phyloP scores from a whole-genome alignment of 805 yeast genomes.

The Metschnikowia aberdeeniae region DNA sequence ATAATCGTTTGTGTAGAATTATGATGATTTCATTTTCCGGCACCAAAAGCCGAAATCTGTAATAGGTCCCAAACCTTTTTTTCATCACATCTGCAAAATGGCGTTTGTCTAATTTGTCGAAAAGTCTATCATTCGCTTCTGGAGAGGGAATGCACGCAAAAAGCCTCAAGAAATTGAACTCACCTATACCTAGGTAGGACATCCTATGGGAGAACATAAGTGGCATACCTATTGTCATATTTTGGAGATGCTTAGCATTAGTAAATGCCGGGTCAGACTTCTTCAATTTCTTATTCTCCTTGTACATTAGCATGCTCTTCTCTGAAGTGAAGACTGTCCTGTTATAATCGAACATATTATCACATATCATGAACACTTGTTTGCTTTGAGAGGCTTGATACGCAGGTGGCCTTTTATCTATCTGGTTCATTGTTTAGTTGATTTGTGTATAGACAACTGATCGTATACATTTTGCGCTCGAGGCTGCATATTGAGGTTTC shows the following conservation, averaged over 20 bases:
- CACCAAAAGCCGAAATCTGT: slow-evolving; percentile 11
- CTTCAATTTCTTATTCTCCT: slow-evolving; percentile 5
- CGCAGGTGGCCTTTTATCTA: neutral
- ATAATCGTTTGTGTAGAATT: slow-evolving; percentile 10
- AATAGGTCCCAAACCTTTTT: slow-evolving; percentile 8
- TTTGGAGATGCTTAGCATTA: slow-evolving; percentile 11
- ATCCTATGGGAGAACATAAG: slow-evolving; percentile 9
- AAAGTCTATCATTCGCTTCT: slow-evolving; percentile 12
- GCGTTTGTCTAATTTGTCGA: slow-evolving; percentile 9
- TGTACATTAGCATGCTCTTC: slow-evolving; percentile 8
- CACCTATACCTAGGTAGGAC: slow-evolving; percentile 9
- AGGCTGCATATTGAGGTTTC: too few relatives aligned
- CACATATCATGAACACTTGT: slow-evolving; percentile 10
- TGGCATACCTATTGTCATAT: slow-evolving; percentile 12
- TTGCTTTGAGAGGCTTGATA: neutral
- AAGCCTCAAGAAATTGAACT: slow-evolving; percentile 7
- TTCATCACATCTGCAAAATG: slow-evolving; percentile 10
- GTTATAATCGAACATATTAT: slow-evolving; percentile 6
- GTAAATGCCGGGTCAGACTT: slow-evolving; percentile 5
- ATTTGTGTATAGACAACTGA: too few relatives aligned
- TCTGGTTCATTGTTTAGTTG: neutral
- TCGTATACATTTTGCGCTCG: too few relatives aligned
- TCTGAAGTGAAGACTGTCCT: slow-evolving; percentile 12
- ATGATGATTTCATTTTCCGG: slow-evolving; percentile 7
- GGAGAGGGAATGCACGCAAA: slow-evolving; percentile 12